Base-by-base conservation (phyloP, 2,329 filamentous ascomycete species). In the Bipolaris victoriae region DNA sequence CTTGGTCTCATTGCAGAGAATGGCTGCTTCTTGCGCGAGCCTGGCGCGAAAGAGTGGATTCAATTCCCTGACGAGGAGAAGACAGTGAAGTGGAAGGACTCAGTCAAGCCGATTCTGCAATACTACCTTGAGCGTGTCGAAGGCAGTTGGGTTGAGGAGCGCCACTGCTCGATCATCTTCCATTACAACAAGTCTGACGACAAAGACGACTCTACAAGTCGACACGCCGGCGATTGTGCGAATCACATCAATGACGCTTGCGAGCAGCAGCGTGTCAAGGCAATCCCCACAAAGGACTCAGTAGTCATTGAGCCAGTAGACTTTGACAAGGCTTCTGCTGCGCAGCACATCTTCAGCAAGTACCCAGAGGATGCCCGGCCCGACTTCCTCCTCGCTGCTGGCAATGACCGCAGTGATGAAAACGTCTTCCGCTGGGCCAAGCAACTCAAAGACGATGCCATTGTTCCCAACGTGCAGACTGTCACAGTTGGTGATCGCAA, bases 181-280 rank as follows among this genome's bases (percentile, higher is more conserved):
- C 91, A 96, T 77, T 96, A 95, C 79, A 90, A 90, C 73, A 88
- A 88, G 51, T 89, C 90, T 1, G 90, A 92, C 53, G 91, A 97
- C 72, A 86, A 57, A 10, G 55, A 86, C 56, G 86, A 89, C 49
- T 84, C 86, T 22, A 93, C 93, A 0, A 83, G 85, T 56, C 88
- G 92, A 18, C 90, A 93, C 68, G 94, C 92, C 0, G 90, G 89
- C 18, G 94, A 98, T 73, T 96, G 92, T 70, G 92, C 92, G 0
- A 93, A 91, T 61, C 93, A 97, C 69, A 95, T 98, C 81, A 98
- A 98, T 72, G 93, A 97, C 71, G 90, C 92, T 0, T 97, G 92
- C 73, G 89, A 92, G 72, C 86, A 84, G 53, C 91, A 96, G 76
- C 85, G 88, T 31, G 90, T 98, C 4, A 91, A 92, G 70, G 94